Evolutionary conservation across 768 basidiomycete genomes (phyloP), one percentile per base, ranked within the genome.

Genomic region (Phlebiopsis flavidoalba): DNA sequence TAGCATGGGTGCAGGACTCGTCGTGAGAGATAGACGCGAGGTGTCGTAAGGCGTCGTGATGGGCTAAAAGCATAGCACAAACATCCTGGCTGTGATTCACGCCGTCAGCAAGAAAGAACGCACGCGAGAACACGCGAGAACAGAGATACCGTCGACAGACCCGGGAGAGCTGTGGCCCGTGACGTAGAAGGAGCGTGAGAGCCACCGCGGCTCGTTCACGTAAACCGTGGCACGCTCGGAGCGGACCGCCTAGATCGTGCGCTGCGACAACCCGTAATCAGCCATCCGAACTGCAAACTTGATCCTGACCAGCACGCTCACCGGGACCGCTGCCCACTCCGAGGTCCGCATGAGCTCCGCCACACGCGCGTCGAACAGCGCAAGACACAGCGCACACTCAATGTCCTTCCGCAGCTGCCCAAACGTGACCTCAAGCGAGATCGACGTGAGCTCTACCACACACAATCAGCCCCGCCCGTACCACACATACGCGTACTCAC

Each of bases 401-500:
- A 53, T 17, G 31, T 53, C 7, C 17, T 8, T 7, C 14, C 31
- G 1, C 12, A 53, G 12, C 15, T n/a, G 12, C 7, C 52, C 52
- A 8, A 53, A 8, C 12, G 52, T 36, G 1, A 53, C 15, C 15
- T 53, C 52, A 1, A 53, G 52, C 15, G 52, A 35, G 31, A 53
- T 53, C 33, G 52, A 5, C 8, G 52, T 53, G 31, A 36, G 8
- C 12, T 53, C 52, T 53, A 36, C n/a, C 15, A 24, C 22, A 31
- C 22, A 31, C 10, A 15, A 15, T 22, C 5, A 17, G 50, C 4
- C 26, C 17, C 10, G 14, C 26, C 36, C 31, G 11, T 15, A 10
- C 36, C 33, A 17, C 33, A 15, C 24, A 49, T 24, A 15, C 19
- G 14, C 21, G 53, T 43, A 35, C 55, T 19, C 17, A 72, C 80